Percentiles rank a stretch among this genome's conserved stretches.
Evolutionary conservation across 352 stramenopile genomes (phyloP).

Genomic region (Globisporangium rhizosaccharum): DNA sequence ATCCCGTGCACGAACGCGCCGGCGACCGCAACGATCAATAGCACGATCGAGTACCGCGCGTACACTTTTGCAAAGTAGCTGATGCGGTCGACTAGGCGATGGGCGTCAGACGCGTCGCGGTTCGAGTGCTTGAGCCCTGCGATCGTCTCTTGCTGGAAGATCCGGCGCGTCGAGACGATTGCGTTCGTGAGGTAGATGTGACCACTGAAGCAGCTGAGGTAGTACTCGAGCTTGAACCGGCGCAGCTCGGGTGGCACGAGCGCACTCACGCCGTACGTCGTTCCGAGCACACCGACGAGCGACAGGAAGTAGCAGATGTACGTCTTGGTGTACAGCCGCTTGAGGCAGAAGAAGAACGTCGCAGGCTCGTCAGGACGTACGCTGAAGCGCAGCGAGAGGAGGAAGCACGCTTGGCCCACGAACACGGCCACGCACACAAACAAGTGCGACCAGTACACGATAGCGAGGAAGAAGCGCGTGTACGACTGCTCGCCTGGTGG

Average conservation of each 20-base stretch:
- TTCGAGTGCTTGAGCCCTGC: background rate
- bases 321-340: background rate
- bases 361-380: background rate
- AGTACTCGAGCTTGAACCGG: conserved; percentile 5
- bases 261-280: background rate
- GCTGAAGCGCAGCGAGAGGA: background rate
- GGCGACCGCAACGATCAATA: background rate
- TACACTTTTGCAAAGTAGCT: conserved; percentile 4
- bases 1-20: conserved; percentile 1
- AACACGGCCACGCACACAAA: background rate
- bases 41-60: background rate
- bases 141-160: conserved; percentile 3
- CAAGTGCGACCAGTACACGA: background rate
- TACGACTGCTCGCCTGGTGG: conserved; percentile 1
- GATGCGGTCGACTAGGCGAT: background rate
- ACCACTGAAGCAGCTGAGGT: background rate
- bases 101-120: background rate
- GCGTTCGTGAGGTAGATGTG: conserved; percentile 1
- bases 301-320: conserved; percentile 1
- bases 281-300: background rate
- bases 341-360: conserved; percentile 1
- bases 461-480: background rate
- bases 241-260: background rate
- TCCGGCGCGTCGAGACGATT: conserved; percentile 1
- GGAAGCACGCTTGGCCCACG: conserved; percentile 1